These are phyloP conservation scores for Ustilago loliicola DNA, from an alignment of 1,284 basidiomycete species.

Conservation along the genomic window DNA sequence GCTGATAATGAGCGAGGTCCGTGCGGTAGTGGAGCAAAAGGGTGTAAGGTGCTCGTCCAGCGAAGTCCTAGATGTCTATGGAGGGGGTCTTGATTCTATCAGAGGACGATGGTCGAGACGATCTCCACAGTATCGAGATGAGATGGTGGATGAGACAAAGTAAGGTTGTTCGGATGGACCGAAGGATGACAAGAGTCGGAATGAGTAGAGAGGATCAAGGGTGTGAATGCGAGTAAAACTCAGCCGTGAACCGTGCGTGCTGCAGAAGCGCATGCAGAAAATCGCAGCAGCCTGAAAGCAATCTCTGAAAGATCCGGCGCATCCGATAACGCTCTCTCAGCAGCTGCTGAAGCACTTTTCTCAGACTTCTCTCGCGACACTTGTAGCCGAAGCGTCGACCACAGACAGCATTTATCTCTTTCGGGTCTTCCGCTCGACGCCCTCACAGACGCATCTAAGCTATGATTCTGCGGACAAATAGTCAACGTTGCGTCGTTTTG, in stretches of 20 bases:
- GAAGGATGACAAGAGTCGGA: background rate
- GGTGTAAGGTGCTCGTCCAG: background rate
- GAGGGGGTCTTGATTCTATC: background rate
- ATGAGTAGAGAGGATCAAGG: background rate
- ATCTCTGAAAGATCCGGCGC: background rate
- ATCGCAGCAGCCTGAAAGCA: background rate
- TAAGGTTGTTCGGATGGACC: background rate
- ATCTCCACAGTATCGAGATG: too few relatives aligned
- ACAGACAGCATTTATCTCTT: too few relatives aligned
- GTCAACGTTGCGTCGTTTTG: background rate
- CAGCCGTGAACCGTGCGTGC: slow-evolving; percentile 13
- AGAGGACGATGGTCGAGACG: too few relatives aligned
- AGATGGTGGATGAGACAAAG: background rate
- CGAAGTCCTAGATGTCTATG: background rate
- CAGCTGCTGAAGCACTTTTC: background rate
- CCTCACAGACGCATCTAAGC: background rate
- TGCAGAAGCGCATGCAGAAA: background rate
- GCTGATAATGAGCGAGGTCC: too few relatives aligned
- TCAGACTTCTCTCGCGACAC: too few relatives aligned
- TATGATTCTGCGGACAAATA: background rate
- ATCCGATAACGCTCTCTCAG: slow-evolving; percentile 1
- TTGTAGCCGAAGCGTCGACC: background rate
- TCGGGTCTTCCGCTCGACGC: too few relatives aligned
- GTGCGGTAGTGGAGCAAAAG: background rate
- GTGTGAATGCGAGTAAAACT: slow-evolving; percentile 1